phyloP scores from a whole-genome alignment of 2,329 filamentous ascomycete species.

The Ceratocystis destructans region DNA sequence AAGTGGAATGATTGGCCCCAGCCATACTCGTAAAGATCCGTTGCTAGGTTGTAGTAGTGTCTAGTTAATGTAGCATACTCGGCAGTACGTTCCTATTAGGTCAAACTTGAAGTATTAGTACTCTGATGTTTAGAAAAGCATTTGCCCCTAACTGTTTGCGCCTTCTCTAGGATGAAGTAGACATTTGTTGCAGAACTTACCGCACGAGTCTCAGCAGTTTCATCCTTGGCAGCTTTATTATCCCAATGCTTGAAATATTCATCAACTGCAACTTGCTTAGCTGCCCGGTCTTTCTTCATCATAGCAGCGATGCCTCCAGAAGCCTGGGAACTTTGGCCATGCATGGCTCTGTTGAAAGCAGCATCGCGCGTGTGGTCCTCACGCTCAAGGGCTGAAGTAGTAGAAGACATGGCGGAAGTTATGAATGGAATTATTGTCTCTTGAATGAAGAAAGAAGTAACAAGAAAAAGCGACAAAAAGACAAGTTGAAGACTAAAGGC shows the following conservation, averaged over 20 bases:
- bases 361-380: conserved; percentile 80
- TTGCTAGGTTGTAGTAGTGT: conserved; percentile 97
- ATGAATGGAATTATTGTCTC: conserved; percentile 8
- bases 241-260: conserved; percentile 98
- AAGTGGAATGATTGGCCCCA: conserved; percentile 98
- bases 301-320: conserved; percentile 60
- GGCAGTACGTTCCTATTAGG: conserved; percentile 53
- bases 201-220: conserved; percentile 72
- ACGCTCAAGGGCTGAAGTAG: conserved; percentile 42
- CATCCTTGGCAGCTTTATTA: conserved; percentile 61
- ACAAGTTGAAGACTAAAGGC: conserved; percentile 12
- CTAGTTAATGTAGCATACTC: conserved; percentile 89
- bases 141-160: background rate
- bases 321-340: conserved; percentile 56
- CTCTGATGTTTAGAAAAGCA: background rate
- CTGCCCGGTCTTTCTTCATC: conserved; percentile 69
- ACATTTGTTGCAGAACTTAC: conserved; percentile 34
- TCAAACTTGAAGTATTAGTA: background rate
- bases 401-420: conserved; percentile 14
- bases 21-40: conserved; percentile 90
- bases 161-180: background rate
- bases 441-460: conserved; percentile 16
- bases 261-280: conserved; percentile 69
- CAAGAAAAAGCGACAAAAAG: conserved; percentile 16
- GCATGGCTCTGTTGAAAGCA: conserved; percentile 78